Percentiles rank a stretch among this genome's conserved stretches.
These are phyloP conservation scores for Aegilops tauschii DNA, from an alignment of 176 grass and related monocot genomes.

Conservation along the genomic window DNA sequence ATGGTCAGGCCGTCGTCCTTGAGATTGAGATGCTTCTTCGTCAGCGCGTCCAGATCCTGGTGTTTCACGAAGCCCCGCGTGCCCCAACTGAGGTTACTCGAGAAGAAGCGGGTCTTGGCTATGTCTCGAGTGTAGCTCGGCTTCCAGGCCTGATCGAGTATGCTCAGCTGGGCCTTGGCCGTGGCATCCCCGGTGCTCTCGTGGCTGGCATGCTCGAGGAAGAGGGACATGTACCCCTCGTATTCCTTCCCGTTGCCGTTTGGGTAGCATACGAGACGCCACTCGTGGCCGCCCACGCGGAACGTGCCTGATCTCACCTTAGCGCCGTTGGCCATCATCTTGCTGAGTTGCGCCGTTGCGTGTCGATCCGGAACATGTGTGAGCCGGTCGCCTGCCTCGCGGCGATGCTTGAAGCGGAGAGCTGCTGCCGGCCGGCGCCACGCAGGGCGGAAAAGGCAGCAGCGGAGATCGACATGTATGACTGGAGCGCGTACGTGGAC, in stretches of 20 bases:
- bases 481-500: background rate
- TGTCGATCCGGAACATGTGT: background rate
- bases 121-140: background rate
- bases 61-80: too few species aligned
- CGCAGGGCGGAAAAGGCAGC: background rate
- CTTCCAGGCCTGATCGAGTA: background rate
- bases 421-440: background rate
- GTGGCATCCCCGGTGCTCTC: background rate
- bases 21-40: too few species aligned
- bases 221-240: background rate
- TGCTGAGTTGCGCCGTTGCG: background rate
- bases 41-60: too few species aligned
- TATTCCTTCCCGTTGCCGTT: background rate
- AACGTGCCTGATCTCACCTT: background rate
- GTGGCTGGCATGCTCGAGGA: background rate
- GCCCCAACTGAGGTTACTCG: background rate
- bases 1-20: too few species aligned
- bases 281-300: background rate
- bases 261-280: background rate
- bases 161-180: background rate
- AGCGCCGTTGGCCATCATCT: background rate
- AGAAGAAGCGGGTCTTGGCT: background rate
- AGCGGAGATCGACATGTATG: background rate
- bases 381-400: background rate
- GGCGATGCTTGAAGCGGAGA: background rate